These are phyloP conservation scores for Sherardia arvensis DNA, from an alignment of 257 asterid genomes.

Conservation along the genomic window DNA sequence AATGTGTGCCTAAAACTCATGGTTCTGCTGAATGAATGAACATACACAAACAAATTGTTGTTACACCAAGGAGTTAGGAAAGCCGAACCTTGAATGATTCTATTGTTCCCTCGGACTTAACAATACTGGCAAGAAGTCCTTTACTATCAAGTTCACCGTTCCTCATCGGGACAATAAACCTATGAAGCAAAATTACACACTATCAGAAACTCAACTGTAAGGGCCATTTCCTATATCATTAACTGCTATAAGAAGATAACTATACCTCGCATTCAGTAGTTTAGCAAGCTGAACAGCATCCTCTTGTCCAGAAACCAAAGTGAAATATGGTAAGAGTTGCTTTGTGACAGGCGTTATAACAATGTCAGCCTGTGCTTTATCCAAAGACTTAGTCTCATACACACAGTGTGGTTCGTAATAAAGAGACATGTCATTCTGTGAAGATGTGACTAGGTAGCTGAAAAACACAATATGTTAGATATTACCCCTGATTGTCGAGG, in stretches of 20 bases:
- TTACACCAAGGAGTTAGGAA: background rate
- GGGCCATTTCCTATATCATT: background rate
- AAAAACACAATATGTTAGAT: conserved; percentile 5
- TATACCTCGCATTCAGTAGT: conserved; percentile 61
- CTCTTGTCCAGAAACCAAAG: conserved; percentile 83
- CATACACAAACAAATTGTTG: background rate
- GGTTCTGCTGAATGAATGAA: background rate
- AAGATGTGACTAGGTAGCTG: conserved; percentile 77
- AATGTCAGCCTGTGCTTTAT: conserved; percentile 54
- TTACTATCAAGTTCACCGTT: conserved; percentile 86
- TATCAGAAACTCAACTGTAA: background rate
- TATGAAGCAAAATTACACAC: conserved; percentile 12
- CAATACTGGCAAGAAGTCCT: conserved; percentile 59
- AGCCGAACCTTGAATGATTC: conserved; percentile 71
- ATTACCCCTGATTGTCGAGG: background rate
- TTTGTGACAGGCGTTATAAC: conserved; percentile 79
- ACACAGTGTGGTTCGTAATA: conserved; percentile 94
- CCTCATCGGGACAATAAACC: conserved; percentile 72
- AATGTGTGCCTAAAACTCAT: background rate
- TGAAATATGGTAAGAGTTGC: conserved; percentile 68
- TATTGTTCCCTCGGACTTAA: conserved; percentile 55
- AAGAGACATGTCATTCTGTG: conserved; percentile 37
- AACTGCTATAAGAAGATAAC: background rate
- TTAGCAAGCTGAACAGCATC: conserved; percentile 85
- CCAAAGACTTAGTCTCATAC: conserved; percentile 39